Base-by-base conservation (phyloP, 306 rosid species). In the Medicago truncatula region DNA sequence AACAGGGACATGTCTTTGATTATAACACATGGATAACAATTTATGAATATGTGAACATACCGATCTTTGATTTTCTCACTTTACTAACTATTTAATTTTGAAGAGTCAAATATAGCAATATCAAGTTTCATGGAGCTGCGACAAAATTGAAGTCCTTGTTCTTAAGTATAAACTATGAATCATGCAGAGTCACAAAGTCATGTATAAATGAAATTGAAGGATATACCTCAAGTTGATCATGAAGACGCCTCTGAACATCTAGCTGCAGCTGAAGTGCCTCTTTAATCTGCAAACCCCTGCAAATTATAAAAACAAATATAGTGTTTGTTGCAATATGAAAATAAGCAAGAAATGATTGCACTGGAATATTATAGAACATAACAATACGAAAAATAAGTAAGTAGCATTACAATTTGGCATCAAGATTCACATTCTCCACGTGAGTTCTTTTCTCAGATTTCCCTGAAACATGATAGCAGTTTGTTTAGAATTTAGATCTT, bases 221-320 rank as follows among this genome's bases (percentile, higher is more conserved):
- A 66, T 39, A n/a, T 80, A 94, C 98, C 95, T 94, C 98, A 23
- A 94, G 83, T 52, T 92, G 98, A 74, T 92, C 97, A 71, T 92
- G 98, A 61, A 94, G 98, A 40, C 85, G 87, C 85, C 88, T 84
- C 82, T 94, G 98, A 66, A 87, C 98, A 75, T 94, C 97, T 67
- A 94, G 78, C 67, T 94, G 98, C 58, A 92, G 80, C 79, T 92
- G 98, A 82, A 92, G 87, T 36, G 98, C 92, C 84, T 94, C 98
- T 76, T 25, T 94, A 63, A 94, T 83, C 80, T 94, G 97, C 68
- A 83, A 57, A 69, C 96, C 93, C 70, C 98, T 94, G 83, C 46
- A 38, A 74, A 67, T 21, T 56, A 74, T 1, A 23, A 23, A 73
- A 15, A 58, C 44, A 49, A 71, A 16, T 28, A 25, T 23, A 13